Evolutionary conservation across 2,329 filamentous ascomycete genomes (phyloP).

Genomic region (Herpotrichia juniperi): DNA sequence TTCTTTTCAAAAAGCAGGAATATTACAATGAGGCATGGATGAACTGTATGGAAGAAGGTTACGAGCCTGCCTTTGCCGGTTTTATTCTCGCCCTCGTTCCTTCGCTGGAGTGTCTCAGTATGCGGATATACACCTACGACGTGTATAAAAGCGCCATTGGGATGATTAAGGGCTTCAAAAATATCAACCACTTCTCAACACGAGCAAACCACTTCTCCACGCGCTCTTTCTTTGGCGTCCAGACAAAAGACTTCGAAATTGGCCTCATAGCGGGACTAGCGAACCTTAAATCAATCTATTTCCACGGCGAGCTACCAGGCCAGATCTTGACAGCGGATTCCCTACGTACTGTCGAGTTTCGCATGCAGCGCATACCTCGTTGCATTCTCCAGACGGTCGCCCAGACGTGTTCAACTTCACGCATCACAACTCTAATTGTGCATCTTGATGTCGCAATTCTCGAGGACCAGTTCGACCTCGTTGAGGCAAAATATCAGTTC

Average conservation of each 20-base stretch:
- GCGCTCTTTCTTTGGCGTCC: neutral
- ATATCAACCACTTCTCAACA: neutral
- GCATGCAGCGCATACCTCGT: neutral
- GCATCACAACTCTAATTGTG: neutral
- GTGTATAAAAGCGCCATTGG: neutral
- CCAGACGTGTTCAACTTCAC: neutral
- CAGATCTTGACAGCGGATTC: neutral
- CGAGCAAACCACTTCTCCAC: neutral
- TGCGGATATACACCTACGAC: neutral
- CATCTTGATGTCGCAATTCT: neutral
- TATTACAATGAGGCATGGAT: neutral
- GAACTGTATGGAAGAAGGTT: neutral
- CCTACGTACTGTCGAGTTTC: neutral
- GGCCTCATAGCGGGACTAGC: neutral
- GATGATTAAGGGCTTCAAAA: neutral
- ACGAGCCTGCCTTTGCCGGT: neutral
- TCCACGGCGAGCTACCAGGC: neutral
- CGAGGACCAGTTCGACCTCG: neutral
- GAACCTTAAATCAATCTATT: neutral
- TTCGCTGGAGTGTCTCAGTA: neutral
- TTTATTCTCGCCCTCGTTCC: neutral
- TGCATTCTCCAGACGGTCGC: neutral
- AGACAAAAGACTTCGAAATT: neutral
- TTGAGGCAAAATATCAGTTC: neutral
- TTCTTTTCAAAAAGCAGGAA: neutral